Percentiles rank a stretch among this genome's conserved stretches.
Evolutionary conservation across 306 rosid species (phyloP).

Genomic region (Vigna hirtella): DNA sequence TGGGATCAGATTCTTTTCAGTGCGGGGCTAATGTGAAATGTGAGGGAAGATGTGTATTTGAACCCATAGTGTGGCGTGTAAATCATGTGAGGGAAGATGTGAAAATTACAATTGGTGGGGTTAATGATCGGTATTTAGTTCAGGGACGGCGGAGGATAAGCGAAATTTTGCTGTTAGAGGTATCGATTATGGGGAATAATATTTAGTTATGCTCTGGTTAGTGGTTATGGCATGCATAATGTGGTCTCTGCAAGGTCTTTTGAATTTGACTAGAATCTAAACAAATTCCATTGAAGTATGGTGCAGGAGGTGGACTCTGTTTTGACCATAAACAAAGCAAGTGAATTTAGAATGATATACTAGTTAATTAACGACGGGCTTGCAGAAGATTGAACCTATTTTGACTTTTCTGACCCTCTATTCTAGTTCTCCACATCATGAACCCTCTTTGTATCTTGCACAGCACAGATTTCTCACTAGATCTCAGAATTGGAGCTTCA

Average conservation of each 20-base stretch:
- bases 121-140: conserved; percentile 1
- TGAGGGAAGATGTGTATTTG: background rate
- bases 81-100: background rate
- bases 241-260: background rate
- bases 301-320: background rate
- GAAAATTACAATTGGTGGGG: background rate
- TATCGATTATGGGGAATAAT: background rate
- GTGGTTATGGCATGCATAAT: background rate
- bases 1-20: background rate
- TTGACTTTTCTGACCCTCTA: background rate
- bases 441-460: background rate
- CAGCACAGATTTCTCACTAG: background rate
- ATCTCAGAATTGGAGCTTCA: background rate
- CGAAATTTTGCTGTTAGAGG: background rate
- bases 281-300: background rate
- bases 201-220: background rate
- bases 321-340: background rate
- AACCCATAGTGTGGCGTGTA: background rate
- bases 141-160: background rate
- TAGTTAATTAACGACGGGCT: background rate
- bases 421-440: background rate
- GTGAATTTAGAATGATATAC: background rate
- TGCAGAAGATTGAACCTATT: too few relatives aligned
- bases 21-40: background rate
- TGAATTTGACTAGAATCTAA: background rate